Base-by-base conservation (phyloP, 2,329 filamentous ascomycete species). In the Botrytis galanthina region DNA sequence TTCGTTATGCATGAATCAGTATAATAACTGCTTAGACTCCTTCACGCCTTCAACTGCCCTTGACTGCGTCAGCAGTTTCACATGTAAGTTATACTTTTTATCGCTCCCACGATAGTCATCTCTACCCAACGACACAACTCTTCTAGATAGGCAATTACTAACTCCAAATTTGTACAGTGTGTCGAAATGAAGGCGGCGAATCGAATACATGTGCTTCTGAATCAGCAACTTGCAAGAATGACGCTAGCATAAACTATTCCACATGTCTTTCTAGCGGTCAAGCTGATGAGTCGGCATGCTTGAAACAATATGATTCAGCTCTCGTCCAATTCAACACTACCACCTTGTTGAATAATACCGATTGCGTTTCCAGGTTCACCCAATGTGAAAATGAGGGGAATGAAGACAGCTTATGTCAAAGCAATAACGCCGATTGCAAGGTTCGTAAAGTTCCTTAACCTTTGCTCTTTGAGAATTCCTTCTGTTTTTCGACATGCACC, bases 21-120 rank as follows among this genome's bases (percentile, higher is more conserved):
- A 75, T n/a, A 75, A 75, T 39, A 72, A 75, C 22, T 75, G 74
- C 59, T 70, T 75, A 39, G 72, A 72, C 37, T 74, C 74, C 16
- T 75, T 75, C 57, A 75, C 72, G 7, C 32, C 72, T 39, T 74
- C 72, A 1, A 70, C 69, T 39, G 72, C 72, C 16, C 20, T 68
- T 18, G 74, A 75, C 66, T 75, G 74, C 22, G 74, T 75, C 10
- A 71, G 67, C 26, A 57, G 67, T 48, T 74, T 70, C 35, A 74
- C 64, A 22, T 48, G 63, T 66, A 66, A 66, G 63, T 4, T 9
- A n/a, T n/a, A 66, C 12, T 14, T 3, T 51, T n/a, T 1, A 66
- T 26, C 18, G 32, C n/a, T 48, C 16, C 22, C 60, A 39, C 48
- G 12, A 35, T 48, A 48, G 1, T 16, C 63, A 16, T 26, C 20